Base-by-base conservation (phyloP, 2,329 filamentous ascomycete species). In the Ceratocystis eucalypticola region DNA sequence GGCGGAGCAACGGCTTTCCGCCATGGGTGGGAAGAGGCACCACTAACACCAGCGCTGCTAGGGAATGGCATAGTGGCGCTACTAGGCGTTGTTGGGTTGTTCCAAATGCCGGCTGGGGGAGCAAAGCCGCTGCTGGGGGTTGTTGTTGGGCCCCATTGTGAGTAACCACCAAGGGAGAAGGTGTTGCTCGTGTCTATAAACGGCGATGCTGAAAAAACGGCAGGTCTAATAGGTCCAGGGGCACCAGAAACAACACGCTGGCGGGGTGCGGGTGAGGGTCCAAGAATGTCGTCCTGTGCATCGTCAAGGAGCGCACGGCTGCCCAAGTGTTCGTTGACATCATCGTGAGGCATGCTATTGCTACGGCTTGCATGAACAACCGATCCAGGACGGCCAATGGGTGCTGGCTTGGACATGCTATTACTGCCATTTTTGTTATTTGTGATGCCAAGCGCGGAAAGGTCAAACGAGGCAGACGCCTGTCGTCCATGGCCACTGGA, bases 291-390 rank as follows among this genome's bases (percentile, higher is more conserved):
- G 44, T 69, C 68, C 15, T 67, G 66, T 76, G 79, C 89, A 72
- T 95, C 91, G 69, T 87, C 87, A 61, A 97, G 79, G 12, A 99
- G 79, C 12, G 92, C 94, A 71, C 91, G 92, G 75, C 93, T 97
- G 12, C 94, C 94, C 30, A 99, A 80, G 71, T 94, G 91, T 68
- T 87, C 84, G 69, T 86, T 88, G 65, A 89, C 84, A 66, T 93
- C 90, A 22, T 91, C 78, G 57, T 80, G 80, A 4, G 53, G 55
- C 53, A 59, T 65, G 10, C 55, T 62, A 55, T 61, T 61, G 20
- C 57, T 61, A 8, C 57, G 64, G 12, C 46, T 48, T 15, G 81
- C 82, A 61, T 82, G 80, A 17, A 80, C 81, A 28, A 84, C 84
- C 74, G 91, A 96, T 17, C 87, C 86, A 0, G 94, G 93, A 44